Conservation (phyloP, 768 basidiomycete species). For the Sporobolomyces roseus region DNA sequence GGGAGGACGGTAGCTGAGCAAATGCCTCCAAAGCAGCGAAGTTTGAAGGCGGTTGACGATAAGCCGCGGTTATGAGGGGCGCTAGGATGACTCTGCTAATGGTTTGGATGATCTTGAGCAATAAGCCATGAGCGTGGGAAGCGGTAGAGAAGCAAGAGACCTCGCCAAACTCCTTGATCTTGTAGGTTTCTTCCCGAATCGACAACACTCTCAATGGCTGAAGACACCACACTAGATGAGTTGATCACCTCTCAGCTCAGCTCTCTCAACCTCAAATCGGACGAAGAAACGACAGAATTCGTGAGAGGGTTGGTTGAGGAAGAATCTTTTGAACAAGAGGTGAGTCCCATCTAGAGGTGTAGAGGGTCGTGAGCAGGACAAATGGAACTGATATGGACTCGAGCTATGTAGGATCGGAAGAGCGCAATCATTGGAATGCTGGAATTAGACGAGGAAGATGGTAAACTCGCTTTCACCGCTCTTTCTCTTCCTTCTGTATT, state of each 20-base stretch:
- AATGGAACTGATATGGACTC: too few species aligned
- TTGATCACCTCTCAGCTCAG: slow-evolving; percentile 23
- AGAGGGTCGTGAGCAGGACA: too few species aligned
- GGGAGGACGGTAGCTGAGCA: too few species aligned
- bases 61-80: too few species aligned
- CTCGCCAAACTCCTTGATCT: background rate
- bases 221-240: slow-evolving; percentile 11
- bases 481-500: background rate
- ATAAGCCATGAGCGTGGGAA: too few species aligned
- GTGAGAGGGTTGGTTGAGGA: slow-evolving; percentile 27
- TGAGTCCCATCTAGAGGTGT: slow-evolving; percentile 1
- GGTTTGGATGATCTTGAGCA: too few species aligned
- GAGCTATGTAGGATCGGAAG: slow-evolving; percentile 35
- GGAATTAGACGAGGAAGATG: slow-evolving; percentile 34
- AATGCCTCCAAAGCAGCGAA: too few species aligned
- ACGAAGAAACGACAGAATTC: slow-evolving; percentile 22
- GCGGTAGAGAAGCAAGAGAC: too few species aligned
- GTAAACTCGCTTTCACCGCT: slow-evolving; percentile 15
- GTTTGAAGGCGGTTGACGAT: too few species aligned
- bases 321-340: slow-evolving; percentile 35
- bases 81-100: too few species aligned
- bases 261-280: slow-evolving; percentile 17
- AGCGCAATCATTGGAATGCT: slow-evolving; percentile 36
- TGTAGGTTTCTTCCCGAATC: background rate
- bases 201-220: background rate